Percentiles rank a stretch among this genome's conserved stretches.
These are phyloP conservation scores for Teunomyces gatunensis DNA, from an alignment of 805 yeast species.

Conservation along the genomic window DNA sequence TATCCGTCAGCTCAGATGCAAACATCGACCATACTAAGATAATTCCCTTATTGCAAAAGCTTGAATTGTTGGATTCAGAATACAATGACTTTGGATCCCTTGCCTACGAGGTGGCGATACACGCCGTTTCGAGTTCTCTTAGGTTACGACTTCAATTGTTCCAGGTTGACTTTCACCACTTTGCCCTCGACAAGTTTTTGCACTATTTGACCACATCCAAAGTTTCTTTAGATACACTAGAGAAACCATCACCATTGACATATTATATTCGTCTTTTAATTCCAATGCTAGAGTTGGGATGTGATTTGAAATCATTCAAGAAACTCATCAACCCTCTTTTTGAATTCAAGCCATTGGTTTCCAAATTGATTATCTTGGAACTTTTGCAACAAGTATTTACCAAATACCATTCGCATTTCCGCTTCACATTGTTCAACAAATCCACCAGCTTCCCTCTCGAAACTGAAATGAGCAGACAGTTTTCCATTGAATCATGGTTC, in stretches of 20 bases:
- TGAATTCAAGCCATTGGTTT: slow-evolving; percentile 3
- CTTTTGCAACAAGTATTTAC: slow-evolving; percentile 21
- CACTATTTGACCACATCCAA: neutral
- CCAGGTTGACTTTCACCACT: slow-evolving; percentile 16
- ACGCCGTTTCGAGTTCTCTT: slow-evolving; percentile 22
- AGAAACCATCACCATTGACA: slow-evolving; percentile 12
- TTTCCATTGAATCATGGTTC: slow-evolving; percentile 43
- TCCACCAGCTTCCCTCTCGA: slow-evolving; percentile 21
- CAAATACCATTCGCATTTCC: slow-evolving; percentile 26
- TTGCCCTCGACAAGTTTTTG: slow-evolving; percentile 20
- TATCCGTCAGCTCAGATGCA: slow-evolving; percentile 14
- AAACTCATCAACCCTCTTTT: slow-evolving; percentile 19
- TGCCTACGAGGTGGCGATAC: slow-evolving; percentile 22
- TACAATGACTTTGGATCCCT: slow-evolving; percentile 28
- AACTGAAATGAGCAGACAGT: slow-evolving; percentile 16
- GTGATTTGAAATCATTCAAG: slow-evolving; percentile 21
- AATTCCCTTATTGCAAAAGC: slow-evolving; percentile 8
- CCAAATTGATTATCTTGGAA: slow-evolving; percentile 18
- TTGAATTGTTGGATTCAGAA: slow-evolving; percentile 21
- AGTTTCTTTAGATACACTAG: neutral
- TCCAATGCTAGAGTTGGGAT: slow-evolving; percentile 33
- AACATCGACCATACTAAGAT: slow-evolving; percentile 2
- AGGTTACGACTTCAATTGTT: slow-evolving; percentile 18
- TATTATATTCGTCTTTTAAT: slow-evolving; percentile 23
- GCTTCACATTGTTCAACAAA: slow-evolving; percentile 25